Conservation (phyloP, 768 basidiomycete genomes). For the Lactifluus pinguis region DNA sequence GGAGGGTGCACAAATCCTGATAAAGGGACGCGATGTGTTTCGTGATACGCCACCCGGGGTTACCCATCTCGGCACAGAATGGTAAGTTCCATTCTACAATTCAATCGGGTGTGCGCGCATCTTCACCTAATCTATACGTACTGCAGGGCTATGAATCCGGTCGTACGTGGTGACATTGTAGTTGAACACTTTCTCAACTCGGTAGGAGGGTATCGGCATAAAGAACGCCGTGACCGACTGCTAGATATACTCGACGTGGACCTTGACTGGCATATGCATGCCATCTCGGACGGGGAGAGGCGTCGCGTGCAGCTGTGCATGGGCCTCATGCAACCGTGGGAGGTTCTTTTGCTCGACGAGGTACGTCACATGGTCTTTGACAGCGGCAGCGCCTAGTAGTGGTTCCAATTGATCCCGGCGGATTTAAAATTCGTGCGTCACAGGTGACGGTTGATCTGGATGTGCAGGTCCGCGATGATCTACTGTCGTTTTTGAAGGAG, state of each 20-base stretch:
- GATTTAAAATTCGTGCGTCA: neutral
- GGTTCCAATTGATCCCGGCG: neutral
- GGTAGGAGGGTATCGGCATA: conserved; percentile 92
- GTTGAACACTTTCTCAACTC: conserved; percentile 96
- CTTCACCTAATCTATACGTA: neutral
- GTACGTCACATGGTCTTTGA: conserved; percentile 31
- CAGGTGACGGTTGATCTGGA: conserved; percentile 97
- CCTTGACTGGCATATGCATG: conserved; percentile 92
- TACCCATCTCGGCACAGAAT: conserved; percentile 89
- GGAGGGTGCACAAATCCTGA: conserved; percentile 45
- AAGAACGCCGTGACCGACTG: conserved; percentile 74
- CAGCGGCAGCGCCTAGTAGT: neutral
- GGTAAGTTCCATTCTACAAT: conserved; percentile 39
- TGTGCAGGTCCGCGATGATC: conserved; percentile 84
- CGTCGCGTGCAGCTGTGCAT: conserved; percentile 90
- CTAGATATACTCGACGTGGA: conserved; percentile 93
- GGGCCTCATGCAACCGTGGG: conserved; percentile 93
- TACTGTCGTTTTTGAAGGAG: conserved; percentile 78
- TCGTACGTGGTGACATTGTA: conserved; percentile 85
- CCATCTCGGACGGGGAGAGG: conserved; percentile 94
- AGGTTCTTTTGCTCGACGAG: conserved; percentile 89
- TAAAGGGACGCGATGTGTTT: conserved; percentile 84
- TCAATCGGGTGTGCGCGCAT: neutral
- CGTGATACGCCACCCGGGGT: conserved; percentile 74
- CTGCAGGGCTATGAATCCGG: conserved; percentile 89